Evolutionary conservation across 2,329 filamentous ascomycete species (phyloP), one percentile per base, ranked within the genome.

Genomic region (Trichoderma sp.): DNA sequence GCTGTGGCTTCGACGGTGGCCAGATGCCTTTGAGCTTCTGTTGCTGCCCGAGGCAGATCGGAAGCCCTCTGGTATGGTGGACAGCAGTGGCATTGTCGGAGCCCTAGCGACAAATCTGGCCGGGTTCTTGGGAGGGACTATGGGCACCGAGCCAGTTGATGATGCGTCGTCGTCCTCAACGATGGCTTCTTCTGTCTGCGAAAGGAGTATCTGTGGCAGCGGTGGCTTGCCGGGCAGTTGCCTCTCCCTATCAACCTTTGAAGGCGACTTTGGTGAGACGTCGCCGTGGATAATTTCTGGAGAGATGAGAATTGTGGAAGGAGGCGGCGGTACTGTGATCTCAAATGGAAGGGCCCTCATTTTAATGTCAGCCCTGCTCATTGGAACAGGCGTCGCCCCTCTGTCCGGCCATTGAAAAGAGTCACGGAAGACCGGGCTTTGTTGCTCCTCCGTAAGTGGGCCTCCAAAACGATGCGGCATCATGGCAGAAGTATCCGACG

Each of bases 21-120:
- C 66, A 13, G 64, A 52, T 29, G 53, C 56, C 5, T 71, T 54
- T 15, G 50, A 45, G 4, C 67, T 67, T 5, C 69, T 56, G 12
- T 50, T 65, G 50, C 63, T 70, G 25, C 70, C 68, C 12, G 71
- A 67, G 7, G 66, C 68, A 3, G 72, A 34, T 22, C 57, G 53
- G 64, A 67, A 67, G 39, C 50, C 64, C 63, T 77, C 73, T 5
- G 74, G 70, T 34, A 77, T 76, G 8, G 75, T 67, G 5, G 75
- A 70, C 17, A 76, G 19, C 29, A 65, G 70, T 4, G 53, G 59
- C 45, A 67, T 63, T 19, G 53, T 64, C 10, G 64, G 68, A 10
- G 64, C 64, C 59, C 64, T 57, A 3, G 37, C 56, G 9, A 39
- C 52, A 37, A 69, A 69, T 34, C 74, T 70, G 5, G 71, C 70